phyloP scores from a whole-genome alignment of 2,329 filamentous ascomycete genomes.

The Sporothrix dimorphospora region DNA sequence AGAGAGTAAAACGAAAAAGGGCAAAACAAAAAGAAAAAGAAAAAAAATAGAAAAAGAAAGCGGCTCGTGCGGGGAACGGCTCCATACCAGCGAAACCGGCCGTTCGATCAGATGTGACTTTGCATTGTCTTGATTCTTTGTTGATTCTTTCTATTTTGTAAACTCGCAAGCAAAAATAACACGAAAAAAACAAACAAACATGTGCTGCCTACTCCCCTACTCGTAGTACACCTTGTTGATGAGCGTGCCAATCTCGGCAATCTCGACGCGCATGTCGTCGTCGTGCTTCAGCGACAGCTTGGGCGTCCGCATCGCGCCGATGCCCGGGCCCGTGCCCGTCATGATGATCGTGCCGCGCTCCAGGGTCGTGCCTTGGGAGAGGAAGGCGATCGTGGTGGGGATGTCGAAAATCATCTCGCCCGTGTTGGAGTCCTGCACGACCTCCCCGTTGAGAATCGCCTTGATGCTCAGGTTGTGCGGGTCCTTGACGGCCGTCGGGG shows the following conservation, averaged over 20 bases:
- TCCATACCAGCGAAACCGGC: background rate
- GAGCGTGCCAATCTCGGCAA: constrained; percentile 44
- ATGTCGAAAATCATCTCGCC: constrained; percentile 47
- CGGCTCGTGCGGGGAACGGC: background rate
- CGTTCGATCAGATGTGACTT: too few species aligned
- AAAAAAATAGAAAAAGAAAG: background rate
- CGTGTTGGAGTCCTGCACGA: constrained; percentile 45
- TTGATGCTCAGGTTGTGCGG: constrained; percentile 40
- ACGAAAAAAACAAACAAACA: background rate
- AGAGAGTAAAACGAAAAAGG: background rate
- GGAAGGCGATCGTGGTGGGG: constrained; percentile 42
- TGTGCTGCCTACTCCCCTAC: constrained; percentile 32
- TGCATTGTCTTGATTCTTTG: background rate
- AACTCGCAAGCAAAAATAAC: background rate
- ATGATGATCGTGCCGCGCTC: constrained; percentile 46
- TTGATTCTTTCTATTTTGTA: background rate
- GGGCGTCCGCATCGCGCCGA: constrained; percentile 47
- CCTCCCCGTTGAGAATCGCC: constrained; percentile 43
- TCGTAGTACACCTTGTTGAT: constrained; percentile 46
- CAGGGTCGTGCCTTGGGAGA: constrained; percentile 46
- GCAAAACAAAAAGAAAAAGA: background rate
- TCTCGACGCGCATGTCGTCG: constrained; percentile 43
- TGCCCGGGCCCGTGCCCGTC: constrained; percentile 48
- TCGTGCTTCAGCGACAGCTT: constrained; percentile 33
- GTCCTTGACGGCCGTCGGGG: constrained; percentile 38